Conservation (phyloP, 176 grass and related monocot genomes). For the Eragrostis nindensis region DNA sequence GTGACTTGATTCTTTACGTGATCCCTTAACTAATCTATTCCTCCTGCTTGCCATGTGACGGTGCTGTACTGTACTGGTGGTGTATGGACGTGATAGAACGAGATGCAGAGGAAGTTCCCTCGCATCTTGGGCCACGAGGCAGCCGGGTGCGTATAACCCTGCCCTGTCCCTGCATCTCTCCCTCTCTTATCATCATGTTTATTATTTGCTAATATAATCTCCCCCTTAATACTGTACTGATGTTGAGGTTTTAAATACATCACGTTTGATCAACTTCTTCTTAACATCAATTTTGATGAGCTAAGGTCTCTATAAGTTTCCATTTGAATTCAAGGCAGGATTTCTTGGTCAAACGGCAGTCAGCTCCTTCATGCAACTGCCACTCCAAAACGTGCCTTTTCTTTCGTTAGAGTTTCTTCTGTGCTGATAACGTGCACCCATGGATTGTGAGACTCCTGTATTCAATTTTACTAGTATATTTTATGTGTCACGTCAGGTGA, state of each 20-base stretch:
- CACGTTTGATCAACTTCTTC: background rate
- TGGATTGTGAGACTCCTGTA: no score
- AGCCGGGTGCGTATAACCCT: constrained; percentile 61
- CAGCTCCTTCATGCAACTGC: background rate
- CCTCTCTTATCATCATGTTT: background rate
- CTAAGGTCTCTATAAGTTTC: no score
- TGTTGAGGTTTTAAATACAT: background rate
- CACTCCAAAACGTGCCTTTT: no score
- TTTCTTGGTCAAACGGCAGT: background rate
- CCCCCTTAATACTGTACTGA: no score
- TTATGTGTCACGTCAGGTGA: no score
- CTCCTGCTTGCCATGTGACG: background rate
- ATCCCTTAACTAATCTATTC: background rate
- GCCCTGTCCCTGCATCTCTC: background rate
- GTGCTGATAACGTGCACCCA: no score
- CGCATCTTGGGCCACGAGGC: constrained; percentile 94
- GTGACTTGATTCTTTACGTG: constrained; percentile 18
- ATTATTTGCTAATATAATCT: no score
- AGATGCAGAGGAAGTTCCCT: constrained; percentile 71
- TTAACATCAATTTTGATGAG: background rate
- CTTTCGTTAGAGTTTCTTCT: no score
- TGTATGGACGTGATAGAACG: constrained; percentile 47
- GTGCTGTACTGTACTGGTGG: no score
- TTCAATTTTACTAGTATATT: no score
- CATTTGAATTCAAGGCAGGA: background rate